Base-by-base conservation (phyloP, 1,284 basidiomycete species). In the Ganoderma meredithae region DNA sequence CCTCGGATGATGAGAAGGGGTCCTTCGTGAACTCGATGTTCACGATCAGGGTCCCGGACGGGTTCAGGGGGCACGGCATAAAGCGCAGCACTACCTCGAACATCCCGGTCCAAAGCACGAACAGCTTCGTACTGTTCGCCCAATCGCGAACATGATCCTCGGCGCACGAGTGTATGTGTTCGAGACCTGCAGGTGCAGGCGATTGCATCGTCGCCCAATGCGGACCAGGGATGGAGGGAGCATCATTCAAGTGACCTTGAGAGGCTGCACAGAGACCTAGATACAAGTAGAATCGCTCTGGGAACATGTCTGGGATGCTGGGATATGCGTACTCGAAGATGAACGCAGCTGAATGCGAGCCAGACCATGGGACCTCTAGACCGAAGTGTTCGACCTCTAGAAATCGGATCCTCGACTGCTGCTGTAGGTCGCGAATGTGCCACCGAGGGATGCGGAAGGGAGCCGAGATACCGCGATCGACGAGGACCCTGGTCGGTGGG, bases 131-230 rank as follows among this genome's bases (percentile, higher is more conserved):
- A 12, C 6, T 6, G 13, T 33, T 17, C 15, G 31, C 53, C 53
- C 31, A 55, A 10, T 55, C 53, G 25, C 15, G 15, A 19, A 55
- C 27, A 13, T 33, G 53, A 55, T 55, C 27, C 27, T 17, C 31
- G 22, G 31, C 53, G 15, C 31, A 49, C 22, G 47, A 49, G 22
- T 49, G 47, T 9, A 25, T 49, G 47, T 25, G 47, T 25, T 49
- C 47, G 47, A 55, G 53, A 4, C 31, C 25, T 33, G 17, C 25
- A 10, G 25, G 53, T 2, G 53, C 25, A 1, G 27, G 31, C 4
- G 27, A 55, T 33, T 27, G 53, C 10, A 55, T 55, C 53, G 27
- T 55, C 52, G 53, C 47, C 53, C 31, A 55, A 15, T 55, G 53
- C 27, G 53, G 53, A 31, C 53, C 53, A 31, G 7, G 27, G 22